phyloP scores from a whole-genome alignment of 768 basidiomycete genomes.

The Suillus clintonianus region DNA sequence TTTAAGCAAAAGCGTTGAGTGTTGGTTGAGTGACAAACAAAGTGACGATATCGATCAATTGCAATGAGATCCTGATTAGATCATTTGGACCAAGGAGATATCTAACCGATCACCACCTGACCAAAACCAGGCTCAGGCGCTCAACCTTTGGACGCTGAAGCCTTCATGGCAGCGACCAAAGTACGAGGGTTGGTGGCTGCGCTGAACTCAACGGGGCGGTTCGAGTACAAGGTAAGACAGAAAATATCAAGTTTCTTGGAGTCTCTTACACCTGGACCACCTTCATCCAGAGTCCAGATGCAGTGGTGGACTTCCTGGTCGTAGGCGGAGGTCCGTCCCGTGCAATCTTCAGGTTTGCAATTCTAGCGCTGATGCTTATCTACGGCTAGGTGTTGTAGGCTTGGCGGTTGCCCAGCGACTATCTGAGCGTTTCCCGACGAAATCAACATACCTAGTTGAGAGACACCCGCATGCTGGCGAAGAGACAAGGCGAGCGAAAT shows the following conservation, averaged over 20 bases:
- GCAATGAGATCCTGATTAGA: conserved; percentile 11
- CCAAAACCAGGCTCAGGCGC: neutral
- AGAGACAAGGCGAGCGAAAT: conserved; percentile 70
- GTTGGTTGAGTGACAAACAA: neutral
- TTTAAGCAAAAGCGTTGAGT: neutral
- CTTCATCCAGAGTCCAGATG: conserved; percentile 57
- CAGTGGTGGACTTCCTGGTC: conserved; percentile 78
- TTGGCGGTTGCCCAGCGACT: conserved; percentile 83
- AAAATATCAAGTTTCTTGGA: neutral
- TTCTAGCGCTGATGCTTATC: neutral
- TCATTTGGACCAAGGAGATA: neutral
- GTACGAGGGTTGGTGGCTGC: conserved; percentile 58
- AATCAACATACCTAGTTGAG: conserved; percentile 82
- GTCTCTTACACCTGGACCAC: neutral
- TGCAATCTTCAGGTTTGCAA: neutral
- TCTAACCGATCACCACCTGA: conserved; percentile 9
- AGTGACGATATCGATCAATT: too few species aligned
- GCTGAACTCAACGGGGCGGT: conserved; percentile 60
- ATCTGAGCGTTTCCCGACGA: conserved; percentile 58
- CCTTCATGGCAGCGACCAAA: conserved; percentile 30
- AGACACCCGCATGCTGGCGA: conserved; percentile 74
- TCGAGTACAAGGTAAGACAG: conserved; percentile 58
- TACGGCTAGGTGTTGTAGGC: conserved; percentile 71
- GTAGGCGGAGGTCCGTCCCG: conserved; percentile 73
- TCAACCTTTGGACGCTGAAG: neutral